Percentiles rank a stretch among this genome's conserved stretches.
Evolutionary conservation across 805 yeast species (phyloP).

Genomic region (Nakazawaea wyomingensis): DNA sequence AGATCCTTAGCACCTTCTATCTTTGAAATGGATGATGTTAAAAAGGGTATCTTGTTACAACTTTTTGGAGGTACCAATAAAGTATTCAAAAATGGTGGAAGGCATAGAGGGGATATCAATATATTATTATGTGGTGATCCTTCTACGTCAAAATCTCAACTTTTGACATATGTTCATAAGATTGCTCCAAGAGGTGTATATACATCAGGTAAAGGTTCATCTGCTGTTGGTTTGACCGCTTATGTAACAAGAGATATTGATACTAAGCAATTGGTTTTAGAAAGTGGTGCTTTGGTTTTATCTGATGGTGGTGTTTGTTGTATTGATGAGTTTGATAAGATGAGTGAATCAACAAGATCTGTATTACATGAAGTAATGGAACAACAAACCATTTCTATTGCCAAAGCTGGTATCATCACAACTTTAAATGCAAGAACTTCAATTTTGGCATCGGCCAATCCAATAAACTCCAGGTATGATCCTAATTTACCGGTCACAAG

Average conservation of each 20-base stretch:
- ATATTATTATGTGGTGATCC: conserved; percentile 95
- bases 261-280: conserved; percentile 88
- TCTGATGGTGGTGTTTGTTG: conserved; percentile 99
- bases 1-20: conserved; percentile 96
- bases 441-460: conserved; percentile 93
- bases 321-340: conserved; percentile 97
- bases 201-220: conserved; percentile 98
- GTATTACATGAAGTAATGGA: conserved; percentile 99
- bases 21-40: conserved; percentile 93
- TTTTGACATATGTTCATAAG: conserved; percentile 90
- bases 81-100: conserved; percentile 81
- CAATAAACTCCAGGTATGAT: conserved; percentile 91
- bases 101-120: conserved; percentile 94
- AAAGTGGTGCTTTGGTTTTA: conserved; percentile 91
- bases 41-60: conserved; percentile 89
- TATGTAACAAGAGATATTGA: conserved; percentile 93
- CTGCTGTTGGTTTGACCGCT: conserved; percentile 98
- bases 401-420: conserved; percentile 97
- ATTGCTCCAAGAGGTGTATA: conserved; percentile 98
- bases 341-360: conserved; percentile 91
- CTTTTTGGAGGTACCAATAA: conserved; percentile 95
- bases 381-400: conserved; percentile 96
- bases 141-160: conserved; percentile 93
- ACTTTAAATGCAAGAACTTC: conserved; percentile 96
- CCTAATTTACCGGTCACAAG: conserved; percentile 93